A percentile compares a stretch with the other conserved stretches of the same genome.
phyloP scores from a whole-genome alignment of 2,329 filamentous ascomycete species.

The Claviceps humidiphila region DNA sequence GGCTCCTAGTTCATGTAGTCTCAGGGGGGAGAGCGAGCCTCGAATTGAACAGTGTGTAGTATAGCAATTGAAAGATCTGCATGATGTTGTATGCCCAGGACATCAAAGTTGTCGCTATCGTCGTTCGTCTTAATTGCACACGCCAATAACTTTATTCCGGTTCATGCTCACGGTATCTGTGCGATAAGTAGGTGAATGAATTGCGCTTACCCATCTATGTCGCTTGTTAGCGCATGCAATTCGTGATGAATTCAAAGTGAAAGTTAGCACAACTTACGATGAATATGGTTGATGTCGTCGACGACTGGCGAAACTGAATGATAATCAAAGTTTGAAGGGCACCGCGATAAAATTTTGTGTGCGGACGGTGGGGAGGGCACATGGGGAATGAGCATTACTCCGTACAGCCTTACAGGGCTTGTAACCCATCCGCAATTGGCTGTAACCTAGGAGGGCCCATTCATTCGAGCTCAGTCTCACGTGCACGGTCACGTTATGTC shows the following conservation, averaged over 20 bases:
- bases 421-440: constrained; percentile 23
- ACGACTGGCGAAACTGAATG: constrained; percentile 28
- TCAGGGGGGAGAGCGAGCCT: background rate
- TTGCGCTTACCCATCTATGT: constrained; percentile 47
- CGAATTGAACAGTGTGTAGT: background rate
- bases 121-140: background rate
- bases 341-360: constrained; percentile 30
- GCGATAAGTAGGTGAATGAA: constrained; percentile 10
- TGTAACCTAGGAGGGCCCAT: background rate
- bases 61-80: too few relatives aligned
- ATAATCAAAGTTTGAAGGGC: constrained; percentile 25
- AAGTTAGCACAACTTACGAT: constrained; percentile 29
- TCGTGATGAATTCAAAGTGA: constrained; percentile 16
- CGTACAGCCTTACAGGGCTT: constrained; percentile 21
- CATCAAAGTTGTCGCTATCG: background rate
- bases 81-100: background rate
- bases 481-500: constrained; percentile 1
- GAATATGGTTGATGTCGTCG: constrained; percentile 32
- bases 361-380: constrained; percentile 27
- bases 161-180: background rate
- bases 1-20: background rate
- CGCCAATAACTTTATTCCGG: background rate
- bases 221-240: constrained; percentile 26
- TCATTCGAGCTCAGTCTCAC: constrained; percentile 1
- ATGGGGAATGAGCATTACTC: constrained; percentile 11